These are phyloP conservation scores for Plasmodium billcollinsi DNA, from an alignment of 169 alveolate species.

Conservation along the genomic window DNA sequence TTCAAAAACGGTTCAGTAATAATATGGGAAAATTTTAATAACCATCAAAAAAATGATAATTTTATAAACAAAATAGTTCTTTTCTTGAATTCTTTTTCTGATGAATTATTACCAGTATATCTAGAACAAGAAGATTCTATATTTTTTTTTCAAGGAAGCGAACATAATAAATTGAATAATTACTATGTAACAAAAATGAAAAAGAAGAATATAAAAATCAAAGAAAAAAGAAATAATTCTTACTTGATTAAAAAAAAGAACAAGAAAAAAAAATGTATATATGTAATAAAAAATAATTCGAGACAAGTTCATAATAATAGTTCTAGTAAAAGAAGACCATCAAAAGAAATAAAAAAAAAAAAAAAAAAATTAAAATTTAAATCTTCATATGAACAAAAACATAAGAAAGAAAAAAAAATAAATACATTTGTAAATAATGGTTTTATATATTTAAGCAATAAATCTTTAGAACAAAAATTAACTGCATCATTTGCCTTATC, in stretches of 20 bases:
- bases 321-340: background rate
- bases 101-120: slow-evolving; percentile 68
- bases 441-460: slow-evolving; percentile 74
- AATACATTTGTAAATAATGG: slow-evolving; percentile 61
- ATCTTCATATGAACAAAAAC: background rate
- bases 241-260: background rate
- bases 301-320: background rate
- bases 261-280: background rate
- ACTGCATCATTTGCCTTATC: slow-evolving; percentile 81
- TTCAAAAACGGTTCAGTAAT: slow-evolving; percentile 81
- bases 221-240: background rate
- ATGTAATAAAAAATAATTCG: background rate
- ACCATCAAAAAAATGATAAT: slow-evolving; percentile 45
- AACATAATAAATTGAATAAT: background rate
- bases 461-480: slow-evolving; percentile 80
- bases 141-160: slow-evolving; percentile 1
- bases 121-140: slow-evolving; percentile 73
- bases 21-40: slow-evolving; percentile 78
- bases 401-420: slow-evolving; percentile 21
- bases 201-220: background rate
- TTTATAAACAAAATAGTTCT: slow-evolving; percentile 74
- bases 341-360: background rate
- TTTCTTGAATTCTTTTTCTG: slow-evolving; percentile 73
- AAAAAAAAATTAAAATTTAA: background rate
- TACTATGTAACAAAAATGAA: background rate